phyloP scores from a whole-genome alignment of 768 basidiomycete genomes.

The Lentinula detonsa region DNA sequence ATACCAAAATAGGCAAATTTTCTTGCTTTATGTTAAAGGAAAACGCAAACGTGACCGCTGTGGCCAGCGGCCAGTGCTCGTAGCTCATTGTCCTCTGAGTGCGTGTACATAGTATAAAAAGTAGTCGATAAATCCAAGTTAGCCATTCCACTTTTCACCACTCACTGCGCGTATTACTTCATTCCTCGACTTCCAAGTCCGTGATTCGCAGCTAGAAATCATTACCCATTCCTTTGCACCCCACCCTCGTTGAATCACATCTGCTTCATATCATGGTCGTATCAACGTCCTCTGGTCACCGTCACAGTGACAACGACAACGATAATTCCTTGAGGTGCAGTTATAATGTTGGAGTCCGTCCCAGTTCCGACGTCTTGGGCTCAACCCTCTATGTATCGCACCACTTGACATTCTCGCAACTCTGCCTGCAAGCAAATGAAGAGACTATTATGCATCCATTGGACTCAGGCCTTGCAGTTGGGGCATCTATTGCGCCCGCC shows the following conservation, averaged over 20 bases:
- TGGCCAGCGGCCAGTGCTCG: not conserved
- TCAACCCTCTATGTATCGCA: not conserved
- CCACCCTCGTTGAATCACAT: not conserved
- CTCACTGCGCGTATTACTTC: not conserved
- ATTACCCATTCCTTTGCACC: not conserved
- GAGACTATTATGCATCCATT: not conserved
- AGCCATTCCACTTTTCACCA: not conserved
- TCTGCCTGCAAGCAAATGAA: not conserved
- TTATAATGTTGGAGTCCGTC: not conserved
- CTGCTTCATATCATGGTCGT: not conserved
- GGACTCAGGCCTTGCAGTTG: not conserved
- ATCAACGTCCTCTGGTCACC: not conserved
- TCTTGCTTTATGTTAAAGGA: not conserved
- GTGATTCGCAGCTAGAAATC: not conserved
- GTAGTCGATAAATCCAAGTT: not conserved
- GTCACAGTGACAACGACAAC: not conserved
- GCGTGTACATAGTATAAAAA: not conserved
- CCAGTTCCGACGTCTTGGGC: not conserved
- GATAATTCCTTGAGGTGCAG: not conserved
- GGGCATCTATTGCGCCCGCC: no score
- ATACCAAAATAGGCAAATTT: not conserved
- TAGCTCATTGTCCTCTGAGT: not conserved
- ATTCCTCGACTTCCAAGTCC: not conserved
- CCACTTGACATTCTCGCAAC: not conserved
- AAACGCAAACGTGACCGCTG: not conserved